A percentile compares a stretch with the other conserved stretches of the same genome.
phyloP scores from a whole-genome alignment of 352 stramenopile genomes.

The Halophytophthora batemanensis region DNA sequence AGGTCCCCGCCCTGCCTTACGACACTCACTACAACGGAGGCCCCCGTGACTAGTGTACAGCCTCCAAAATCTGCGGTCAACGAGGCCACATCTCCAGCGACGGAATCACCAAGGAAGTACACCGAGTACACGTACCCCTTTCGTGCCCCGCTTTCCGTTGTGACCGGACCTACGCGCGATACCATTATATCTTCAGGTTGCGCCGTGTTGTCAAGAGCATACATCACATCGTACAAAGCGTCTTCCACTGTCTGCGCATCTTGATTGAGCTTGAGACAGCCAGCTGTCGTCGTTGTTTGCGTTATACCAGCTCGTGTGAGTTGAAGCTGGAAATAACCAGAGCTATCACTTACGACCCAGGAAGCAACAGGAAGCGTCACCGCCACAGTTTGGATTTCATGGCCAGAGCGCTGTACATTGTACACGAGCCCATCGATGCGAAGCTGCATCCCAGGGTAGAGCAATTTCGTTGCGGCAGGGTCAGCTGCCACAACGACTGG shows the following conservation, averaged over 20 bases:
- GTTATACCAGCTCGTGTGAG: conserved; percentile 34
- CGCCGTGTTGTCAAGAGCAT: conserved; percentile 23
- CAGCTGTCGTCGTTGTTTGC: conserved; percentile 25
- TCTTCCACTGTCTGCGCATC: conserved; percentile 10
- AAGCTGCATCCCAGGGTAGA: conserved; percentile 83
- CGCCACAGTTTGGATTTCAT: conserved; percentile 86
- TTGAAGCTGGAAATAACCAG: conserved; percentile 35
- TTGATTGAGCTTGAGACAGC: conserved; percentile 43
- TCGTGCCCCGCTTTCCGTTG: conserved; percentile 24
- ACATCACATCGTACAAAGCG: conserved; percentile 9
- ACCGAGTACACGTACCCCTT: conserved; percentile 89
- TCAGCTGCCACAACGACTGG: conserved; percentile 36
- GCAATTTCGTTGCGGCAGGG: conserved; percentile 34
- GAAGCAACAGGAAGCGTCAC: conserved; percentile 29
- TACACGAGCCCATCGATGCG: conserved; percentile 89
- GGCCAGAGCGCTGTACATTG: conserved; percentile 79
- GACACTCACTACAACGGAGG: conserved; percentile 34
- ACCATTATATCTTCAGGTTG: conserved; percentile 47
- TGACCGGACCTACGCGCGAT: conserved; percentile 39
- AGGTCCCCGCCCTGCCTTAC: conserved; percentile 75
- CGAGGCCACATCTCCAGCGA: conserved; percentile 81
- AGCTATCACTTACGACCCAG: conserved; percentile 17
- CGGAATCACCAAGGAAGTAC: conserved; percentile 87
- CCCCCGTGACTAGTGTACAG: conserved; percentile 28
- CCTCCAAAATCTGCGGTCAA: conserved; percentile 20